These are phyloP conservation scores for Cordyceps cicadae DNA, from an alignment of 2,329 filamentous ascomycete genomes.

Conservation along the genomic window DNA sequence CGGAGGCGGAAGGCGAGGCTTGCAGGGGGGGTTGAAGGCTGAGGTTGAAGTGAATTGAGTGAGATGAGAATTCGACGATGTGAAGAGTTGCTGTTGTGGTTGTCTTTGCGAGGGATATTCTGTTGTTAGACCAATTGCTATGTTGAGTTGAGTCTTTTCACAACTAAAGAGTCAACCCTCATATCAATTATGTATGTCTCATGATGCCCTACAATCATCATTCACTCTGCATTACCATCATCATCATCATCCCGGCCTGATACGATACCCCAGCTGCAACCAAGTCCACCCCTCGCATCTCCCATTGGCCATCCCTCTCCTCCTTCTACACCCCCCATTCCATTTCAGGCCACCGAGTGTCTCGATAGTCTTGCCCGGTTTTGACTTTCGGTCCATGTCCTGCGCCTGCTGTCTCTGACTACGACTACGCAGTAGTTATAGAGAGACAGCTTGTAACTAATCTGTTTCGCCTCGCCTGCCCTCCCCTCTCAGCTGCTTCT, in stretches of 20 bases:
- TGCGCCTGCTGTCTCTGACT: not conserved
- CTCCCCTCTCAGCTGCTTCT: not conserved
- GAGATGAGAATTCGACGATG: not conserved
- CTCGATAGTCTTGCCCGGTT: not conserved
- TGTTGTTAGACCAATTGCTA: too few relatives aligned
- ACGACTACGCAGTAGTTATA: too few relatives aligned
- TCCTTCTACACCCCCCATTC: not conserved
- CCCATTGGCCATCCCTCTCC: not conserved
- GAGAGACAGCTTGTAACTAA: too few relatives aligned
- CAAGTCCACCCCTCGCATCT: not conserved
- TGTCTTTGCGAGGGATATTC: not conserved
- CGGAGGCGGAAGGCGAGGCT: not conserved
- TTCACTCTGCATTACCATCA: too few relatives aligned
- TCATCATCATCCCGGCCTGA: not conserved
- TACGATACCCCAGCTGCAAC: not conserved
- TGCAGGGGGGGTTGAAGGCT: not conserved
- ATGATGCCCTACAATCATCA: too few relatives aligned
- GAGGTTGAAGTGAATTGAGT: not conserved
- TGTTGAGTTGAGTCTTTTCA: too few relatives aligned
- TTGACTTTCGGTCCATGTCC: slow-evolving; percentile 1
- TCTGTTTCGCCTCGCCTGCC: not conserved
- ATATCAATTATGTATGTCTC: too few relatives aligned
- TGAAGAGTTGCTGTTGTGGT: not conserved
- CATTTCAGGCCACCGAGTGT: slow-evolving; percentile 7
- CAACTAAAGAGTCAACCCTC: too few relatives aligned